Base-by-base conservation (phyloP, 345 rosid genomes). In the Sapria himalayana region DNA sequence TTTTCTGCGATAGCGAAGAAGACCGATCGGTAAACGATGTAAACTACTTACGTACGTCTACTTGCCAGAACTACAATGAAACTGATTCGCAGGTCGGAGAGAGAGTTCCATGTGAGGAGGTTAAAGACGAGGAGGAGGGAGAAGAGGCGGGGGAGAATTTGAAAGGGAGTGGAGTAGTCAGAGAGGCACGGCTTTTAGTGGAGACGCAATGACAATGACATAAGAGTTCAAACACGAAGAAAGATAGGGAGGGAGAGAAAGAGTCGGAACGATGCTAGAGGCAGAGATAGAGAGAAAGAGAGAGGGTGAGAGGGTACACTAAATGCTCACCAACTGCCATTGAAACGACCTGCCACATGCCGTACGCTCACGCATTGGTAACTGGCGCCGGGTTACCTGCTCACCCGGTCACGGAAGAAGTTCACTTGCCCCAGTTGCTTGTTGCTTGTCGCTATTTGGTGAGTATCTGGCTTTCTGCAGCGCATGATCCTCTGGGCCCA, bases 321-420 rank as follows among this genome's bases (percentile, higher is more conserved):
- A 62, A 76, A 67, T 72, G 80, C 78, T 57, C 53, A 62, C 76
- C 79, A 72, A 75, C 85, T 64, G 74, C 79, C 67, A 51, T 51
- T 59, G 49, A 51, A 51, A 56, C 62, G 71, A 54, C 67, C 69
- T 57, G 63, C 56, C 71, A 64, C 58, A 67, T 47, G 59, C 60
- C 60, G 60, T 50, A 63, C 74, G 46, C 60, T 49, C 66, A 50
- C 21, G 0, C 46, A 24, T 36, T 39, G 43, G 43, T 43, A 16
- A 60, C 68, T 45, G 61, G 58, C 39, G 43, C 54, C 33, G 31
- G 53, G 41, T 51, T 13, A 16, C 55, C 51, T 22, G 48, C 43
- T 43, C 15, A 22, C 3, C 29, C 25, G 12, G 20, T 13, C 35
- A 36, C 15, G 25, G 10, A n/a, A n/a, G n/a, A n/a, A n/a, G n/a